Evolutionary conservation across 306 rosid species (phyloP), one percentile per base, ranked within the genome.

Genomic region (Hippophae tibetana): DNA sequence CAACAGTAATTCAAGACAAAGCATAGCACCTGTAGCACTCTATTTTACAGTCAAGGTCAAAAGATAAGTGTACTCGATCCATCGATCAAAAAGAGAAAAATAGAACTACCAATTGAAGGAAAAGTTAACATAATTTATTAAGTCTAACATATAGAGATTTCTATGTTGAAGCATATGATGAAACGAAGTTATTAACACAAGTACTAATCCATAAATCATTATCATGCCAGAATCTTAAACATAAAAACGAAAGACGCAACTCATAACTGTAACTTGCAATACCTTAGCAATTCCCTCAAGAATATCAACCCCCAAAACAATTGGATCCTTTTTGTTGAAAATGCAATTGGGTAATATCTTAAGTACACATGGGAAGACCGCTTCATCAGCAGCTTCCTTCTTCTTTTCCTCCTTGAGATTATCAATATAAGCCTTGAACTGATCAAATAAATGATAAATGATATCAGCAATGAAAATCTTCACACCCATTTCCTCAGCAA

Each of bases 261-360:
- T 42, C 25, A 63, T 61, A 51, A 52, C 7, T 23, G 6, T 18
- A 68, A 58, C 41, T 13, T 52, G 61, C 58, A 9, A 42, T 82
- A 92, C 99, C 99, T 88, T 92, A 6, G 77, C 70, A 69, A 88
- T 86, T 78, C 96, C 99, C 53, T 92, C 99, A 52, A 86, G 78
- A 42, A 92, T 72, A 72, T 88, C 96, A 63, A 92, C 96, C 64
- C 99, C 99, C 86, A 92, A 82, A 65, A 92, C 81, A 75, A 92
- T 92, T 3, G 99, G 99, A 74, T 92, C 99, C 79, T 88, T 92
- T 79, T 88, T 92, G 78, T 86, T 88, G 88, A 92, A 92, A 69
- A 86, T 63, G 57, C 93, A 92, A 62, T 85, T 84, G 13, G 99
- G 96, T 64, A 88, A 59, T 69, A 86, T 86, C 66, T 80, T 71